These are phyloP conservation scores for Trifolium pratense DNA, from an alignment of 306 rosid genomes.

Conservation along the genomic window DNA sequence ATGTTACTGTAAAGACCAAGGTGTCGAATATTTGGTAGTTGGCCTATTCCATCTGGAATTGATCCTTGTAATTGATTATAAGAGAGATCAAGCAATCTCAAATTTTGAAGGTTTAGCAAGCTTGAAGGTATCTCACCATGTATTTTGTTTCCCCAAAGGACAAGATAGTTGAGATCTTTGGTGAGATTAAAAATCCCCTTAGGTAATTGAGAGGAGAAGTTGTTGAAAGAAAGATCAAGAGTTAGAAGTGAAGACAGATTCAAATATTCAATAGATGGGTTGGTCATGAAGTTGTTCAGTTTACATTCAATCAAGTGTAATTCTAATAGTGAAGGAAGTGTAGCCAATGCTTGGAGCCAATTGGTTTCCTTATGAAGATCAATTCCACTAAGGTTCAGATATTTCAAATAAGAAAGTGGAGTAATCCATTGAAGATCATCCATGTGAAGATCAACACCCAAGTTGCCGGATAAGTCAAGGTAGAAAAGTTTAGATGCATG, in stretches of 20 bases:
- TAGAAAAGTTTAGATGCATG: not conserved
- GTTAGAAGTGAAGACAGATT: conserved; percentile 12
- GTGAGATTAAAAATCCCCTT: conserved; percentile 1
- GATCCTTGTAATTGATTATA: not conserved
- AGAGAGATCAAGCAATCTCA: not conserved
- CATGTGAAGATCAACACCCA: accelerated
- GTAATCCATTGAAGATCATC: too few species aligned
- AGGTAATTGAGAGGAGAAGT: not conserved
- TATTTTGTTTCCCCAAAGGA: accelerated
- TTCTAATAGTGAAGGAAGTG: conserved; percentile 7
- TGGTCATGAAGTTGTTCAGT: not conserved
- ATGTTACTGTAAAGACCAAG: too few species aligned
- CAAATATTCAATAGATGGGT: not conserved
- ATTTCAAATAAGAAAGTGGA: not conserved
- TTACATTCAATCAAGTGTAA: not conserved
- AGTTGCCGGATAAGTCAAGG: too few species aligned
- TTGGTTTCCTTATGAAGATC: conserved; percentile 17
- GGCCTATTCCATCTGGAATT: not conserved
- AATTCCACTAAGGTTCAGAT: not conserved
- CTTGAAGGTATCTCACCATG: conserved; percentile 11
- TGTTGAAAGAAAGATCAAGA: not conserved
- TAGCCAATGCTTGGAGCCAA: not conserved
- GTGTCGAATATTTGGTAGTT: too few species aligned
- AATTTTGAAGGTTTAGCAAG: not conserved
- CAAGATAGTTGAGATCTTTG: not conserved